Base-by-base conservation (phyloP, 768 basidiomycete genomes). In the Rhodotorula kratochvilovae region DNA sequence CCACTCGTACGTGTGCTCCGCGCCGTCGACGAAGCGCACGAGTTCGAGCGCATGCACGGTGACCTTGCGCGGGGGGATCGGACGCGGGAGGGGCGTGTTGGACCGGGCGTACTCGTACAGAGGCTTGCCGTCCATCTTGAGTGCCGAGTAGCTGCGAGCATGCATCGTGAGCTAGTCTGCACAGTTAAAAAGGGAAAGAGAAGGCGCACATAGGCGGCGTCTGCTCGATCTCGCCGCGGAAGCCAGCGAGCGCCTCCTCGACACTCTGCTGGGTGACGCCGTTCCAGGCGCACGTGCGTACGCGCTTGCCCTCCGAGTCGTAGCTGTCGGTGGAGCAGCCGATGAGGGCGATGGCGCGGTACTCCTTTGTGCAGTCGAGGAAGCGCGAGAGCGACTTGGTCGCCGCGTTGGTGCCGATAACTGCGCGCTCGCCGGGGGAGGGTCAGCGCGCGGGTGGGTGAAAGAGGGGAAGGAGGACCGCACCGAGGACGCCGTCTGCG, bases 121-220 rank as follows among this genome's bases (percentile, higher is more conserved):
- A 1, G 92, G 92, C 80, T 86, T 91, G 1, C 96, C 96, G 75
- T 98, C 93, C 94, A 98, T 98, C 81, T 98, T 98, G 46, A 98
- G 84, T 3, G 96, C 96, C 17, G 96, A 98, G 81, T 94, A 99
- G 79, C 95, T 97, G 78, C 39, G 60, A 13, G 13, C 13, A n/a
- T 64, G 66, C 29, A 17, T 15, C 33, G 17, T 2, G 51, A 3
- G n/a, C 35, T n/a, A 33, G 16, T 39, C 57, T 33, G 31, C 31
- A 50, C 46, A 61, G 45, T 25, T n/a, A n/a, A 19, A 7, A 7
- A 15, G 50, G 45, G 55, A 64, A 39, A 54, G 65, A 46, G 13
- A 33, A 27, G 51, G 61, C 67, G 70, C 82, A 95, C 95, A 99
- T 90, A 11, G 96, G 96, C 10, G 96, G 96, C 2, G 87, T 84